These are phyloP conservation scores for Macrocystidia cucumis DNA, from an alignment of 1,284 basidiomycete genomes.

Conservation along the genomic window DNA sequence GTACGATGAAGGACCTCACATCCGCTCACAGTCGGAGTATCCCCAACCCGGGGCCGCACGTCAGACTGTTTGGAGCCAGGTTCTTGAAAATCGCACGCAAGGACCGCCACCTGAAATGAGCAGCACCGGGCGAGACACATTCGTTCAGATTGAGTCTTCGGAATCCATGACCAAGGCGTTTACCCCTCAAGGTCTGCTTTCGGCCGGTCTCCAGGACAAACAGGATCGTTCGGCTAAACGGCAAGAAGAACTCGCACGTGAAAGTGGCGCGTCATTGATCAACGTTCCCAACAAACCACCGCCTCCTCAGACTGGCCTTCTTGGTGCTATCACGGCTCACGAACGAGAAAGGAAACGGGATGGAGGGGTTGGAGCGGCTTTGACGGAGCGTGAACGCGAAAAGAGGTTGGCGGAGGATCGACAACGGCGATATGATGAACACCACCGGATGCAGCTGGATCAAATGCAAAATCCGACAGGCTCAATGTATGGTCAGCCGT, in stretches of 20 bases:
- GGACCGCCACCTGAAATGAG: too few species aligned
- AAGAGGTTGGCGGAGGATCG: constrained; percentile 85
- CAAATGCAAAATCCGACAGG: constrained; percentile 75
- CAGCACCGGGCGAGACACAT: constrained; percentile 52
- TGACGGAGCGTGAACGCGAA: constrained; percentile 94
- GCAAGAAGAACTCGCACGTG: constrained; percentile 89
- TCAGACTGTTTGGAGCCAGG: constrained; percentile 79
- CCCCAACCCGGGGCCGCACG: constrained; percentile 46
- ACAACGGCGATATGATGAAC: constrained; percentile 86
- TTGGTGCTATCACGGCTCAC: constrained; percentile 93
- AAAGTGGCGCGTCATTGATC: constrained; percentile 84
- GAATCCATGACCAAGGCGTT: constrained; percentile 88
- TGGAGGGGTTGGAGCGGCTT: constrained; percentile 87
- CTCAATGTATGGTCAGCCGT: constrained; percentile 58
- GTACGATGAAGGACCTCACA: constrained; percentile 36
- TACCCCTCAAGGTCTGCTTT: constrained; percentile 89
- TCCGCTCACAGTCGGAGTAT: constrained; percentile 42
- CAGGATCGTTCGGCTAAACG: constrained; percentile 92
- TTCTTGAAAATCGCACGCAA: constrained; percentile 53
- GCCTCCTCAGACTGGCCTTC: constrained; percentile 90
- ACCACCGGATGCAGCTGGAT: constrained; percentile 84
- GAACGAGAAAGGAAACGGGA: constrained; percentile 92
- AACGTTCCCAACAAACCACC: constrained; percentile 93
- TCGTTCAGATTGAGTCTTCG: constrained; percentile 76
- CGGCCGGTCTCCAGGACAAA: constrained; percentile 92